phyloP scores from a whole-genome alignment of 768 basidiomycete species.

The Leccinum longicurvipes region DNA sequence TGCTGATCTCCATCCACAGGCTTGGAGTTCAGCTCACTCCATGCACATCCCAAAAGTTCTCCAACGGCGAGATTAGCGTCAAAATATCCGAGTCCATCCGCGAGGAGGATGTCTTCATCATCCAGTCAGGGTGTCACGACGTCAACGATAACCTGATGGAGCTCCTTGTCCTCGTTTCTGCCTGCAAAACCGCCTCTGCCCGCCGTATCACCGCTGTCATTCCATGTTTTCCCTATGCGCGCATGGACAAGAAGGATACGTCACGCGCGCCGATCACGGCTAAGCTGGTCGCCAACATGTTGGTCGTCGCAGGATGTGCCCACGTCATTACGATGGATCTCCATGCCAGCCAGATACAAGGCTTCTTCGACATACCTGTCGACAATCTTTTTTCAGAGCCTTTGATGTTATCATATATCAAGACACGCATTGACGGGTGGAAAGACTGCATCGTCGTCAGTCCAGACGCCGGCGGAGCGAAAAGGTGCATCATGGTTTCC shows the following conservation, averaged over 20 bases:
- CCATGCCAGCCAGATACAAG: slow-evolving; percentile 96
- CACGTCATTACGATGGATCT: slow-evolving; percentile 99
- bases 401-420: slow-evolving; percentile 91
- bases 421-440: slow-evolving; percentile 83
- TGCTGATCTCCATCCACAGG: slow-evolving; percentile 57
- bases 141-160: slow-evolving; percentile 99
- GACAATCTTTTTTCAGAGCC: slow-evolving; percentile 98
- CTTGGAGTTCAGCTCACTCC: slow-evolving; percentile 85
- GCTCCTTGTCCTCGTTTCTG: slow-evolving; percentile 96
- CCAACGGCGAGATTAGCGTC: slow-evolving; percentile 93
- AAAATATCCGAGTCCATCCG: slow-evolving; percentile 94
- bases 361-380: slow-evolving; percentile 98
- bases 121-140: slow-evolving; percentile 86
- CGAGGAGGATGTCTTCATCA: slow-evolving; percentile 98
- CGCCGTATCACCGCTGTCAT: slow-evolving; percentile 96
- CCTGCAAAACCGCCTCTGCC: slow-evolving; percentile 95
- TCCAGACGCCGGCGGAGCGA: slow-evolving; percentile 98
- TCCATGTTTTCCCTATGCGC: slow-evolving; percentile 94
- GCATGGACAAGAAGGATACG: slow-evolving; percentile 99
- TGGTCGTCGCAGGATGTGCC: slow-evolving; percentile 94
- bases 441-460: slow-evolving; percentile 87
- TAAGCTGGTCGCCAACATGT: slow-evolving; percentile 97
- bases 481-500: slow-evolving; percentile 68
- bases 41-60: slow-evolving; percentile 85
- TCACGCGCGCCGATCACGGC: slow-evolving; percentile 95